A percentile compares a stretch with the other conserved stretches of the same genome.
These are phyloP conservation scores for Anaeromyces robustus DNA, from an alignment of 192 early-diverging fungal genomes.

Conservation along the genomic window DNA sequence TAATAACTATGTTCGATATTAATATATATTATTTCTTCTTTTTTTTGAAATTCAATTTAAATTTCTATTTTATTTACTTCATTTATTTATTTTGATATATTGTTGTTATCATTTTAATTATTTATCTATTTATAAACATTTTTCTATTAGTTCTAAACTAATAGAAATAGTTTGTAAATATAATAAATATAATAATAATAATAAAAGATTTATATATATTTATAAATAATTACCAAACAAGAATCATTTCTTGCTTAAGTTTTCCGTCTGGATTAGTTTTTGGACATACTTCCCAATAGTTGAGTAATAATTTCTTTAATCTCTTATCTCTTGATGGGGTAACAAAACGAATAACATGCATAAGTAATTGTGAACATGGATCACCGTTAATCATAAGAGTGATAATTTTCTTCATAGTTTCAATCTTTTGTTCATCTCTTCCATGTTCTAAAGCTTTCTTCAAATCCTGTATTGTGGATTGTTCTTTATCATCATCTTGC, in stretches of 20 bases:
- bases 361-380: slow-evolving; percentile 63
- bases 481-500: slow-evolving; percentile 33
- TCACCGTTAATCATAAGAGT: slow-evolving; percentile 86
- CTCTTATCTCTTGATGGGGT: slow-evolving; percentile 90
- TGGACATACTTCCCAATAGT: slow-evolving; percentile 97
- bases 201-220: not conserved
- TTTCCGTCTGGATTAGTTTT: slow-evolving; percentile 81
- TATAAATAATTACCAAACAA: slow-evolving; percentile 58
- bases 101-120: no score
- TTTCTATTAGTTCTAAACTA: no score
- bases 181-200: no score
- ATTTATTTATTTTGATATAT: no score
- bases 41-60: no score
- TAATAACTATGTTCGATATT: no score
- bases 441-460: slow-evolving; percentile 71
- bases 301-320: slow-evolving; percentile 89
- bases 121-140: no score
- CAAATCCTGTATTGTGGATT: slow-evolving; percentile 54
- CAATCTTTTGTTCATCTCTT: slow-evolving; percentile 80
- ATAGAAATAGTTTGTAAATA: no score
- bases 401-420: slow-evolving; percentile 88
- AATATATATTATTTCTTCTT: no score
- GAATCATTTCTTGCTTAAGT: slow-evolving; percentile 86
- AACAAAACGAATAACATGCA: slow-evolving; percentile 97
- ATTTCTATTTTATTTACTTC: no score